Evolutionary conservation across 495 filamentous ascomycete genomes (phyloP), one percentile per base, ranked within the genome.

Genomic region (Hyaloscypha bicolor): DNA sequence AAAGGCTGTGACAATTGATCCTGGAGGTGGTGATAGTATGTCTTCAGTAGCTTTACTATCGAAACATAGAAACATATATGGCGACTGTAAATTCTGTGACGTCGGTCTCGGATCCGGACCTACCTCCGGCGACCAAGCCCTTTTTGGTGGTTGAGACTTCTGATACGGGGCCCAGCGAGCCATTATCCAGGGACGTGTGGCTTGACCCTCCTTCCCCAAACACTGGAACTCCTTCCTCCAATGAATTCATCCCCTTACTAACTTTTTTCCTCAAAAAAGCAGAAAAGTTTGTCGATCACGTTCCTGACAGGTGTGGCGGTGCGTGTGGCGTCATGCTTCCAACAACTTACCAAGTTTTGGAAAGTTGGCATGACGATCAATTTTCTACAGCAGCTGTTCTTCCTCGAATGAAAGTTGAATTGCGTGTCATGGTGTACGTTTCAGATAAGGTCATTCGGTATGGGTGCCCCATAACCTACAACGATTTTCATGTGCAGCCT

Each of bases 231-330:
- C 2, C 25, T 2, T 25, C 25, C 25, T 25, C 25, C 25, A 25
- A 25, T 25, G 25, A 25, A 25, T 25, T 25, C 22, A 56, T 56
- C 12, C 53, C 21, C 4, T 1, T 25, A 25, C 25, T 25, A 29
- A 1, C 16, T 19, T 16, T 4, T 14, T 48, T 0, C 16, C 42
- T 16, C 16, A 14, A 48, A 48, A 48, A 48, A 48, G 42, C 16
- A 12, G 53, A 56, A 56, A 56, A 56, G 53, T 30, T 56, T 16
- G 53, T 29, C 21, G 22, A 56, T 25, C 21, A 0, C 9, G 53
- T 8, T 2, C 37, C 21, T 30, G 35, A 25, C n/a, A 39, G 39
- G 16, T 62, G 59, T 62, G 59, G 59, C 59, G 59, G 59, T 62
- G 59, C 59, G 19, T 31, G 59, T 22, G 33, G 59, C 59, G 59